Evolutionary conservation across 768 basidiomycete genomes (phyloP).

Genomic region (Galerina marginata): DNA sequence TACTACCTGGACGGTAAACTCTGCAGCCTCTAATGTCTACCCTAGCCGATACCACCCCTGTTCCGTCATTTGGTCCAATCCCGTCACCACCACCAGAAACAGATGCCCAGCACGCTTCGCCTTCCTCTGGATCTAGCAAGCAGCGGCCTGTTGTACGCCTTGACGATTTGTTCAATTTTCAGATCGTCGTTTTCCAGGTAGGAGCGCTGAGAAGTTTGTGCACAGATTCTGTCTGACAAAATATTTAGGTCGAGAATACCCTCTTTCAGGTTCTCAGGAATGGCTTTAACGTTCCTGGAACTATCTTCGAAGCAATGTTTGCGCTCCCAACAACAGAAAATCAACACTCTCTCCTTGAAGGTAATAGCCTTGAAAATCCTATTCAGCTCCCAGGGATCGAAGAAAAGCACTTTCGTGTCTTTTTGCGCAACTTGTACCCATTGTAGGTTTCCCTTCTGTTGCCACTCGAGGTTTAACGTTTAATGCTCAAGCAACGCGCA

Average conservation of each 20-base stretch:
- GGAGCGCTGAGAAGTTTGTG: too few relatives aligned
- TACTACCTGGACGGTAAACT: too few relatives aligned
- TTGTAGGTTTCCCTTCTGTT: not conserved
- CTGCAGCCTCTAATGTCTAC: too few relatives aligned
- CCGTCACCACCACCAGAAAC: too few relatives aligned
- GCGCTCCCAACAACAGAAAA: not conserved
- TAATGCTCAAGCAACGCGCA: too few relatives aligned
- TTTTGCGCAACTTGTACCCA: slow-evolving; percentile 7
- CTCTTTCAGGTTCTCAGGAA: slow-evolving; percentile 13
- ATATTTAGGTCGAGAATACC: slow-evolving; percentile 3
- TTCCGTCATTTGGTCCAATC: too few relatives aligned
- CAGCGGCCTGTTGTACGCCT: not conserved
- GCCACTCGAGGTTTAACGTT: not conserved
- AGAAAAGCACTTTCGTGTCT: not conserved
- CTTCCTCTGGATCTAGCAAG: not conserved
- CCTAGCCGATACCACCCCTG: too few relatives aligned
- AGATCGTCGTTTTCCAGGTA: slow-evolving; percentile 13
- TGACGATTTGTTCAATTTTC: slow-evolving; percentile 14
- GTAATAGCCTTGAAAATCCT: not conserved
- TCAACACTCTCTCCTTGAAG: not conserved
- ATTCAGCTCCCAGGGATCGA: not conserved
- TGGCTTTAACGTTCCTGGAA: slow-evolving; percentile 12
- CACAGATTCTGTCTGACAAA: not conserved
- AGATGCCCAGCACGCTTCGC: too few relatives aligned
- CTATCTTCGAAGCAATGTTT: slow-evolving; percentile 11